Evolutionary conservation across 202 grass and related monocot species (phyloP), one percentile per base, ranked within the genome.

Genomic region (Hordeum pubiflorum): DNA sequence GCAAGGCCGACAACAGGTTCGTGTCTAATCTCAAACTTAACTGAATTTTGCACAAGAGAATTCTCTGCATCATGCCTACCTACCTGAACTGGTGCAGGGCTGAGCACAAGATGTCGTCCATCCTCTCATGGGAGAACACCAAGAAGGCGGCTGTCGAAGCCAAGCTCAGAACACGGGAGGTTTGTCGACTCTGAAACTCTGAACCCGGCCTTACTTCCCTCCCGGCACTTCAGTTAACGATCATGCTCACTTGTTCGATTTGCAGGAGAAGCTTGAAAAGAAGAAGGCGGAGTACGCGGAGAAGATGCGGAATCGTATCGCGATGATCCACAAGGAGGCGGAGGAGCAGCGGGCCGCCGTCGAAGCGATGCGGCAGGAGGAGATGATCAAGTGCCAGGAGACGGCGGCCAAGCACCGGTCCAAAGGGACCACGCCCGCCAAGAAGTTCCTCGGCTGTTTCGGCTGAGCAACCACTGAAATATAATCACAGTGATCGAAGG

Each of bases 71-170:
- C 40, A 11, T 8, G 1, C 1, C 0, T 39, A 10, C 10, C 41
- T 13, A 44, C 1, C 41, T 18, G 20, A 9, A 13, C 0, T 1
- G 41, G n/a, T n/a, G n/a, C n/a, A 31, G 31, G 31, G 31, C 89
- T 15, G 79, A 86, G 65, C 89, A 90, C 26, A 86, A 70, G 71
- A 86, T 88, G 85, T 84, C 89, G n/a, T 68, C 79, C 20, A 86
- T 90, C 79, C 46, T 79, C 9, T 75, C 93, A 0, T 80, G 89
- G 89, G 87, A 95, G 83, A 95, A 90, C 73, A 66, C 87, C 13
- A 82, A 60, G 58, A 87, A 56, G 73, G 85, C 90, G 12, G 76
- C 77, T 0, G 67, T 87, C 2, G 74, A 96, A 81, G 85, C 93
- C 12, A 88, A 90, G 8, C 77, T 92, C 24, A 83, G 80, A 57